Base-by-base conservation (phyloP, 257 asterid species). In the Salvia hispanica region DNA sequence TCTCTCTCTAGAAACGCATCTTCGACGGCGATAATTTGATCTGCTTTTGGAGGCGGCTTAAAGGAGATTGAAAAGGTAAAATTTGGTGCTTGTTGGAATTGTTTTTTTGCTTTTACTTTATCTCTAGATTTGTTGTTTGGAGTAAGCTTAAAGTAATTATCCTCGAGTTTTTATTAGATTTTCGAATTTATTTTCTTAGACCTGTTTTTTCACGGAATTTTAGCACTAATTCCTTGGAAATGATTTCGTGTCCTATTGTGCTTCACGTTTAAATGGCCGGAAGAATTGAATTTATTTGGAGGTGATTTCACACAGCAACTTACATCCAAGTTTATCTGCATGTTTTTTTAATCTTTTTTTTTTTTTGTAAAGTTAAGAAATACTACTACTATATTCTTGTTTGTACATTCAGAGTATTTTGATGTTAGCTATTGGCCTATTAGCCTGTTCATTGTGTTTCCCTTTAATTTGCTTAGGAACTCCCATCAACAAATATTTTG, bases 261-360 rank as follows among this genome's bases (percentile, higher is more conserved):
- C 67, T 55, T 54, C 72, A 69, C 73, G 76, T 63, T 57, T 72
- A 60, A 70, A 75, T 69, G 78, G 79, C 57, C 63, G 31, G 69
- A 74, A 76, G 69, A 70, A 61, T 69, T 79, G 65, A 62, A 60
- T 72, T 66, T 65, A 40, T 63, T 44, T 16, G 58, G 75, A 79
- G 82, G 85, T 78, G 82, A 82, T 73, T 37, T 62, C 46, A 37
- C 25, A 12, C 66, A 34, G n/a, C 36, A 1, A 31, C 11, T 25
- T 1, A 25, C 31, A 25, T 25, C 6, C 58, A 37, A 53, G 10
- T 14, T 28, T 28, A 2, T 67, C 36, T 64, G 40, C 47, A 14
- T 58, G 36, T 40, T 58, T 14, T 53, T 7, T 6, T 53, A 25
- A 18, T 25, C 31, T 25, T 0, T 25, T 25, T 25, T 25, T 25